These are phyloP conservation scores for Sugiyamaella americana DNA, from an alignment of 805 yeast genomes.

Conservation along the genomic window DNA sequence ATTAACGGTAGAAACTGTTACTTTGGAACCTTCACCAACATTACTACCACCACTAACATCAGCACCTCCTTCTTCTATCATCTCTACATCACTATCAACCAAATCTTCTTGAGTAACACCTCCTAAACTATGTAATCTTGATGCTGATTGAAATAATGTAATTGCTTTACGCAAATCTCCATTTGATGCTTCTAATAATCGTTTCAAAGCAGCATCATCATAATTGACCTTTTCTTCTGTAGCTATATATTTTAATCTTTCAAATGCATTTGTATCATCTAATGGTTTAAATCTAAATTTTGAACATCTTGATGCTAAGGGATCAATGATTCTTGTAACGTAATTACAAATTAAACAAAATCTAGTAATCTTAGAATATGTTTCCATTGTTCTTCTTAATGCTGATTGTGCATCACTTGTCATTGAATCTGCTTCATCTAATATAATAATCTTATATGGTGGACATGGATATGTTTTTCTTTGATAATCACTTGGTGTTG, in stretches of 20 bases:
- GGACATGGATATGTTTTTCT: constrained; percentile 83
- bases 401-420: constrained; percentile 96
- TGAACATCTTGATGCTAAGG: constrained; percentile 92
- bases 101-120: neutral
- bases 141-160: constrained; percentile 80
- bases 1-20: constrained; percentile 45
- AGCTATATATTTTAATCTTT: constrained; percentile 58
- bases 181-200: constrained; percentile 62
- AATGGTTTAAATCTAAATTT: constrained; percentile 85
- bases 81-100: constrained; percentile 30
- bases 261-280: constrained; percentile 63
- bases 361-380: constrained; percentile 81
- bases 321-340: constrained; percentile 94
- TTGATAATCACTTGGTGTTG: constrained; percentile 70
- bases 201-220: constrained; percentile 48
- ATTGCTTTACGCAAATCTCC: constrained; percentile 95
- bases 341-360: constrained; percentile 94
- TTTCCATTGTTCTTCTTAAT: constrained; percentile 78
- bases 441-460: constrained; percentile 84
- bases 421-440: constrained; percentile 88
- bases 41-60: constrained; percentile 5
- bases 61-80: constrained; percentile 26
- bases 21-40: constrained; percentile 19
- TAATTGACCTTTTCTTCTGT: constrained; percentile 42
- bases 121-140: constrained; percentile 40